phyloP scores from a whole-genome alignment of 257 asterid genomes.

The Primulina eburnea region DNA sequence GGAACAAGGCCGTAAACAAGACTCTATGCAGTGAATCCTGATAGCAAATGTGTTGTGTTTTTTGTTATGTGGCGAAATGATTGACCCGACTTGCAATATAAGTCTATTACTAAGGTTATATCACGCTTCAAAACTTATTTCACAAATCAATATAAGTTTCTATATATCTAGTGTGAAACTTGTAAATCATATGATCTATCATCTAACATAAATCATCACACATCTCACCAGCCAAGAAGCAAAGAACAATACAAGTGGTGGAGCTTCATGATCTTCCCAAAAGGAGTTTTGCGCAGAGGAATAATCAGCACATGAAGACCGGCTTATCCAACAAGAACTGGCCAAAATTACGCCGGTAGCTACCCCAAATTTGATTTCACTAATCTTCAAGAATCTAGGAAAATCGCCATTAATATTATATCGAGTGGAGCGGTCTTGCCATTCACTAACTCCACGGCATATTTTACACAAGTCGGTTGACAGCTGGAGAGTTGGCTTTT shows the following conservation, averaged over 20 bases:
- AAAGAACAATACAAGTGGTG: conserved; percentile 77
- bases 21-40: background rate
- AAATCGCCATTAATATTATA: too few relatives aligned
- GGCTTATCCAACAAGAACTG: conserved; percentile 61
- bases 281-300: conserved; percentile 49
- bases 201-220: background rate
- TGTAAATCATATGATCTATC: background rate
- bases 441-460: too few relatives aligned
- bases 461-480: too few relatives aligned
- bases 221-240: conserved; percentile 64
- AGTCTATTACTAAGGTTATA: background rate
- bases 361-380: background rate
- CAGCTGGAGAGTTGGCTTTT: too few relatives aligned
- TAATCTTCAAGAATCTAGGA: too few relatives aligned
- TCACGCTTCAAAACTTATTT: background rate
- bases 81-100: background rate
- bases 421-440: too few relatives aligned
- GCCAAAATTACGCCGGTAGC: conserved; percentile 56
- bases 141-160: background rate
- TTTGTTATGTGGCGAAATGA: background rate
- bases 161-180: background rate
- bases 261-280: conserved; percentile 84
- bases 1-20: background rate
- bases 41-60: background rate
- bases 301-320: conserved; percentile 43